These are phyloP conservation scores for Xylariales sp. DNA, from an alignment of 2,329 filamentous ascomycete genomes.

Conservation along the genomic window DNA sequence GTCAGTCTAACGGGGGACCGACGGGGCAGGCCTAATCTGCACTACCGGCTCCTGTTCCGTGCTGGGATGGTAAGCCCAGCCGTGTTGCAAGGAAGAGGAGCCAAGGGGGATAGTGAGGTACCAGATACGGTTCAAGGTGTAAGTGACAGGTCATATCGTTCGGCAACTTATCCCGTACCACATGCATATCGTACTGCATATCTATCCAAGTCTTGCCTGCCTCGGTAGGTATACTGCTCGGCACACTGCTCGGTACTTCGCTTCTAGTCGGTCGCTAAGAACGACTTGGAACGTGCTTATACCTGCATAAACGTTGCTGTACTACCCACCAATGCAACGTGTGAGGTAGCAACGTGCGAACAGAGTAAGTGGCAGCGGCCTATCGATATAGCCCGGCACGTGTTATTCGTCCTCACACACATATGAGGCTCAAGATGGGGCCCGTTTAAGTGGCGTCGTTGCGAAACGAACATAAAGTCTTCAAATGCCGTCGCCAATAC, in stretches of 20 bases:
- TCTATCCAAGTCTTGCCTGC: neutral
- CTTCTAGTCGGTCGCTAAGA: conserved; percentile 23
- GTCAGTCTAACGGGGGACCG: neutral
- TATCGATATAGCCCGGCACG: conserved; percentile 38
- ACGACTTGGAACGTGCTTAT: neutral
- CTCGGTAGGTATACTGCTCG: neutral
- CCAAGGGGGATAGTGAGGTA: neutral
- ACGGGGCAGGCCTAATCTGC: conserved; percentile 24
- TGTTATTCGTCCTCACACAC: conserved; percentile 28
- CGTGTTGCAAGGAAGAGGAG: conserved; percentile 33
- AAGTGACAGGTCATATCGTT: conserved; percentile 19
- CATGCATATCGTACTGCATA: neutral
- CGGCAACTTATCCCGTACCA: conserved; percentile 15
- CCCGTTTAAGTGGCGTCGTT: conserved; percentile 9
- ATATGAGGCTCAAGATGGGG: conserved; percentile 39
- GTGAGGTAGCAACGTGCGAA: conserved; percentile 12
- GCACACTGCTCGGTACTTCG: conserved; percentile 10
- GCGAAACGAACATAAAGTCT: conserved; percentile 22
- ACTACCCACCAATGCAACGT: conserved; percentile 8
- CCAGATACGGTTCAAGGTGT: conserved; percentile 27
- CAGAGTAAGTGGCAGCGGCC: conserved; percentile 15
- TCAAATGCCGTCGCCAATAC: conserved; percentile 18
- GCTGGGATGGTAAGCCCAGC: conserved; percentile 36
- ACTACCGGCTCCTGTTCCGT: conserved; percentile 38
- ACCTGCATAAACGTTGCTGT: neutral